Evolutionary conservation across 2,329 filamentous ascomycete genomes (phyloP).

Genomic region (Colletotrichum tropicicola): DNA sequence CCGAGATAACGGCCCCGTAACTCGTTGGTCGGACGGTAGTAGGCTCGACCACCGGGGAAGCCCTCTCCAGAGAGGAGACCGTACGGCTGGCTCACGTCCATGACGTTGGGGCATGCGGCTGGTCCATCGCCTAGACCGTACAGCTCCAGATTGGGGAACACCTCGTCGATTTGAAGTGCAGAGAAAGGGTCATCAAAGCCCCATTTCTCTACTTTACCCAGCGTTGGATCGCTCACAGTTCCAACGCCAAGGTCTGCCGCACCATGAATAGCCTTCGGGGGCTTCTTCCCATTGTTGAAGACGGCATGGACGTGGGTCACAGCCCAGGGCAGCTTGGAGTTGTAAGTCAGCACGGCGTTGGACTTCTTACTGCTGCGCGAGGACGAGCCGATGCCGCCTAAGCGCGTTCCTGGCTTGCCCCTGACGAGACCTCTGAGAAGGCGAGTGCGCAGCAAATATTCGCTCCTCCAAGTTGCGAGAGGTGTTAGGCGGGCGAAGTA

Average conservation of each 20-base stretch:
- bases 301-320: constrained; percentile 83
- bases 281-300: constrained; percentile 75
- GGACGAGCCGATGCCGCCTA: constrained; percentile 60
- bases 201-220: constrained; percentile 82
- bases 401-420: constrained; percentile 76
- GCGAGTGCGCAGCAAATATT: constrained; percentile 89
- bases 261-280: constrained; percentile 84
- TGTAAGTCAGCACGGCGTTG: constrained; percentile 83
- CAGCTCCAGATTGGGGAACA: constrained; percentile 75
- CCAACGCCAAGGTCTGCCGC: constrained; percentile 80
- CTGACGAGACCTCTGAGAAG: constrained; percentile 82
- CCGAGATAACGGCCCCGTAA: constrained; percentile 79
- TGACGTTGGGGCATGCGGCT: constrained; percentile 82
- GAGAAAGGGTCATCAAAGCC: constrained; percentile 79
- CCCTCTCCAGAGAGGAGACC: constrained; percentile 89
- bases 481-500: constrained; percentile 84
- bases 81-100: constrained; percentile 89
- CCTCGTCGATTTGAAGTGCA: constrained; percentile 81
- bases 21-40: constrained; percentile 79
- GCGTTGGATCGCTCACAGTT: constrained; percentile 83
- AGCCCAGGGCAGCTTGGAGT: constrained; percentile 81
- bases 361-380: constrained; percentile 67
- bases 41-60: constrained; percentile 82
- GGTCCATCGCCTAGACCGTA: constrained; percentile 84
- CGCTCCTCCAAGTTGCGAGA: constrained; percentile 92